Evolutionary conservation across 345 rosid genomes (phyloP).

Genomic region (Gossypium longicalyx): DNA sequence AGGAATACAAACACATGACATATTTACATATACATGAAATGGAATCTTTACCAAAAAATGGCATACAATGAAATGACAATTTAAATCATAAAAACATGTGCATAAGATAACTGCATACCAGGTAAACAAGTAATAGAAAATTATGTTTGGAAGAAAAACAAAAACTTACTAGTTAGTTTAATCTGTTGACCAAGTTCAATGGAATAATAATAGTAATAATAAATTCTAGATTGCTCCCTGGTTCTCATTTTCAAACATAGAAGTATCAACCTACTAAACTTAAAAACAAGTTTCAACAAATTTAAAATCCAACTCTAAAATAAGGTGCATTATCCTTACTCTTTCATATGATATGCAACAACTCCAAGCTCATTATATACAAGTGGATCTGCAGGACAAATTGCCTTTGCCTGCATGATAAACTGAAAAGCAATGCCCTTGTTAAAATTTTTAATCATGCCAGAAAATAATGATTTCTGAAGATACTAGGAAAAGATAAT

Average conservation of each 20-base stretch:
- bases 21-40: not conserved
- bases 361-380: constrained; percentile 95
- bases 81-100: not conserved
- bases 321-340: constrained; percentile 45
- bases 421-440: constrained; percentile 44
- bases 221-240: not conserved
- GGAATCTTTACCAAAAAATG: not conserved
- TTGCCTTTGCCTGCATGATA: constrained; percentile 86
- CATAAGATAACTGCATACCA: not conserved
- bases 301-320: not conserved
- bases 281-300: not conserved
- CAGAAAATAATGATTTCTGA: not conserved
- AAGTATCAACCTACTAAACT: not conserved
- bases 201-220: not conserved
- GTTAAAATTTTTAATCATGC: constrained; percentile 13
- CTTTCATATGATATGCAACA: constrained; percentile 93
- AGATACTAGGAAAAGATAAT: not conserved
- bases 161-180: not conserved
- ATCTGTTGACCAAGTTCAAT: not conserved
- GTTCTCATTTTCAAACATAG: not conserved
- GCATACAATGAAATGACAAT: not conserved
- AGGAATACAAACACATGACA: not conserved
- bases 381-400: constrained; percentile 91
- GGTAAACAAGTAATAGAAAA: not conserved
- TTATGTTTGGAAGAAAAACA: not conserved